These are phyloP conservation scores for Syncephalis plumigaleata DNA, from an alignment of 371 early-diverging fungal genomes.

Conservation along the genomic window DNA sequence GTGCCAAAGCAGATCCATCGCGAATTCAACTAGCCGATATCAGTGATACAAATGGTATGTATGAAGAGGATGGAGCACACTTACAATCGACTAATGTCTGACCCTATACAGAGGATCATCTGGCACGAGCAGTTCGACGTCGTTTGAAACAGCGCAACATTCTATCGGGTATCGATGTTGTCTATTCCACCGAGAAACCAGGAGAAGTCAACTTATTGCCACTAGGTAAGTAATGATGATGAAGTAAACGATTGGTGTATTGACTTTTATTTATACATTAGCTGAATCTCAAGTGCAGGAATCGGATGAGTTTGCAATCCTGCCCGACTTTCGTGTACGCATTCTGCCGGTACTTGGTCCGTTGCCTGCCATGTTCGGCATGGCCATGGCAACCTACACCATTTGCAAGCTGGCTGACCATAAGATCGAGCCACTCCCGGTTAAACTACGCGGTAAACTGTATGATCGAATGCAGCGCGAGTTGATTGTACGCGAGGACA, in stretches of 20 bases:
- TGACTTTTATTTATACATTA: constrained; percentile 2
- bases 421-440: constrained; percentile 56
- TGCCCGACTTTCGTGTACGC: constrained; percentile 77
- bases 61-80: neutral
- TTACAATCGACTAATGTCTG: neutral
- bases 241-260: neutral
- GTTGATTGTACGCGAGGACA: constrained; percentile 41
- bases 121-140: constrained; percentile 70
- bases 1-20: constrained; percentile 86
- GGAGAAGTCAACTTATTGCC: constrained; percentile 65
- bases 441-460: constrained; percentile 58
- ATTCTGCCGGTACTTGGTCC: constrained; percentile 67
- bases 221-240: constrained; percentile 15
- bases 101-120: constrained; percentile 58
- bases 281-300: constrained; percentile 62
- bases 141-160: constrained; percentile 51
- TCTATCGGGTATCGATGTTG: constrained; percentile 60
- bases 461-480: constrained; percentile 59
- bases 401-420: constrained; percentile 60
- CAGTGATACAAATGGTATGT: constrained; percentile 64
- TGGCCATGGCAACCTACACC: constrained; percentile 74
- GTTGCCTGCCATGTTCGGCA: constrained; percentile 89
- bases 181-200: constrained; percentile 85
- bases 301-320: constrained; percentile 71
- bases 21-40: constrained; percentile 90